phyloP scores from a whole-genome alignment of 1,284 basidiomycete species.

The Cutaneotrichosporon daszewskae region DNA sequence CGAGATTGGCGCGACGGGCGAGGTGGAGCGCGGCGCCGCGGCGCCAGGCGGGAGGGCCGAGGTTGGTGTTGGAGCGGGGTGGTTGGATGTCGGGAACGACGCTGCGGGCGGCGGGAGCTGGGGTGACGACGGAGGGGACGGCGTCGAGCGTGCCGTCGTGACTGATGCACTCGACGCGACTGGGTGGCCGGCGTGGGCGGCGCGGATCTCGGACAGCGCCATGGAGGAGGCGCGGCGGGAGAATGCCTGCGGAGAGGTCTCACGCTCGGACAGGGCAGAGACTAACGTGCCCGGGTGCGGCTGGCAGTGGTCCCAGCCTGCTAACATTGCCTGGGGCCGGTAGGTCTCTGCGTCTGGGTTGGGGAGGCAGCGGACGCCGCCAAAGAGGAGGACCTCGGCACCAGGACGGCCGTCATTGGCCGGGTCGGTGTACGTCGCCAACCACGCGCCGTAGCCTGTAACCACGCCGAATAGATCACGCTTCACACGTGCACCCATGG shows the following conservation, averaged over 20 bases:
- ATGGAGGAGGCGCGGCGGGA: conserved; percentile 9
- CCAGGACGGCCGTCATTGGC: conserved; percentile 12
- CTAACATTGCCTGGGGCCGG: conserved; percentile 24
- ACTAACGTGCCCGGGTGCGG: conserved; percentile 17
- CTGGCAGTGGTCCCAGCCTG: conserved; percentile 27
- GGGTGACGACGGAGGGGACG: conserved; percentile 2
- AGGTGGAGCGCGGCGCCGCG: too few relatives aligned
- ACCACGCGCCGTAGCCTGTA: conserved; percentile 21
- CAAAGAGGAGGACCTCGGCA: conserved; percentile 31
- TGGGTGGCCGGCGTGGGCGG: neutral
- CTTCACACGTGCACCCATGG: conserved; percentile 10
- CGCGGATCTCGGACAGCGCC: conserved; percentile 8
- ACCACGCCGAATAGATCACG: conserved; percentile 23
- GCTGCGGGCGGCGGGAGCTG: neutral
- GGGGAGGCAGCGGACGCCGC: conserved; percentile 26
- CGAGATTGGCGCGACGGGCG: too few relatives aligned
- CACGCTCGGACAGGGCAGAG: neutral
- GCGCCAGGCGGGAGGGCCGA: too few relatives aligned
- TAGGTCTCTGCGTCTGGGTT: neutral
- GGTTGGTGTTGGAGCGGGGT: too few relatives aligned
- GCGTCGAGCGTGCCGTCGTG: neutral
- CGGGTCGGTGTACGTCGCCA: conserved; percentile 14
- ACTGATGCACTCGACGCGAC: neutral
- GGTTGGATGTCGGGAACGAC: too few relatives aligned
- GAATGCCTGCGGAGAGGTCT: conserved; percentile 4